Conservation (phyloP, 208 protist species). For the Leishmania guyanensis region DNA sequence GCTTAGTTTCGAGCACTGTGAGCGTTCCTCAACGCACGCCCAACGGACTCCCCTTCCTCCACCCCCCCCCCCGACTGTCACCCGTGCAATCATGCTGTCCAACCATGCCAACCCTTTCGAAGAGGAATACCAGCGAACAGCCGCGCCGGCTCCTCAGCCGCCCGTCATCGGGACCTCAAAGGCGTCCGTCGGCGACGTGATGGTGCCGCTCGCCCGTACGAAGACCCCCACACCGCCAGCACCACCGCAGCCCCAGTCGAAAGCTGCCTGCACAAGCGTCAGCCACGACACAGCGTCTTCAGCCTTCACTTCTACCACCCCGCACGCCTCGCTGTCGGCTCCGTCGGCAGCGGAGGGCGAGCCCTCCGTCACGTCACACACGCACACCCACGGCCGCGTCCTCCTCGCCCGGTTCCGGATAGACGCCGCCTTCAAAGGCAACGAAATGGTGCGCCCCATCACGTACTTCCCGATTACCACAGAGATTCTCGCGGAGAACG, state of each 20-base stretch:
- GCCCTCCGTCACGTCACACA: conserved; percentile 9
- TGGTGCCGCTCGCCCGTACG: not conserved
- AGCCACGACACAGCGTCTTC: not conserved
- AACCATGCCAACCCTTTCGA: conserved; percentile 28
- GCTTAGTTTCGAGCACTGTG: not conserved
- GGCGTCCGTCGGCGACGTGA: not conserved
- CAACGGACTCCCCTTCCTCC: not conserved
- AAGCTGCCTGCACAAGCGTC: not conserved
- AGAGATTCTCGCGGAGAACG: conserved; percentile 52
- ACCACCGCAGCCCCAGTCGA: not conserved
- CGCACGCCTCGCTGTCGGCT: conserved; percentile 1
- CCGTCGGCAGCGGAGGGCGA: conserved; percentile 8
- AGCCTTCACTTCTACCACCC: not conserved
- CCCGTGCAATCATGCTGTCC: conserved; percentile 20
- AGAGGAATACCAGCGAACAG: conserved; percentile 30
- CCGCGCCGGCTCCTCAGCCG: not conserved
- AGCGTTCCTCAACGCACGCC: not conserved
- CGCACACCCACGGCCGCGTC: conserved; percentile 20
- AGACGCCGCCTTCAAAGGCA: conserved; percentile 47
- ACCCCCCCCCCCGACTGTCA: not conserved
- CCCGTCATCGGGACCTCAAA: not conserved
- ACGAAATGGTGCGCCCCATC: conserved; percentile 57
- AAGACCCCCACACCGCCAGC: not conserved
- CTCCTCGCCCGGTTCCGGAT: conserved; percentile 55
- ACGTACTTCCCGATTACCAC: conserved; percentile 80